Evolutionary conservation across 768 basidiomycete genomes (phyloP).

Genomic region (Cubamyces sp.): DNA sequence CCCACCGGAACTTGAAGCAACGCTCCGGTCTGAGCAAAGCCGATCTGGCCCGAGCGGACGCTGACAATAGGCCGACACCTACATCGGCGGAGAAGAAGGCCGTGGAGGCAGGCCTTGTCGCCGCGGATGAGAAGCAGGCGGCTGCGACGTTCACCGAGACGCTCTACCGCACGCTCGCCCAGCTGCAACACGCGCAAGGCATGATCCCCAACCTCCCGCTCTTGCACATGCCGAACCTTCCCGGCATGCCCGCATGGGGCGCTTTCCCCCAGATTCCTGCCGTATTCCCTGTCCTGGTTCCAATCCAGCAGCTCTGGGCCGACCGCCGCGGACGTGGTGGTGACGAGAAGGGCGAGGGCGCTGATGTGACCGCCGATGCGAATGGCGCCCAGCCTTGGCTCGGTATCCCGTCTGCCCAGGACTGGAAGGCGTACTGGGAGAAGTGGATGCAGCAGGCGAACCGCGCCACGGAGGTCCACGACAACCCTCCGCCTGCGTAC

Average conservation of each 20-base stretch:
- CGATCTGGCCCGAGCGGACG: neutral
- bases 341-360: slow-evolving; percentile 32
- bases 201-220: slow-evolving; percentile 48
- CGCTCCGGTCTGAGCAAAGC: slow-evolving; percentile 5
- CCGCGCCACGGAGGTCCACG: slow-evolving; percentile 49
- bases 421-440: slow-evolving; percentile 74
- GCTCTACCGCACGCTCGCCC: slow-evolving; percentile 74
- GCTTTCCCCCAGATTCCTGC: slow-evolving; percentile 69
- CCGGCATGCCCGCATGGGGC: slow-evolving; percentile 53
- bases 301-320: slow-evolving; percentile 66
- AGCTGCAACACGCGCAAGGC: slow-evolving; percentile 59
- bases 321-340: slow-evolving; percentile 43
- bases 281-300: slow-evolving; percentile 81
- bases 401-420: slow-evolving; percentile 45
- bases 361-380: slow-evolving; percentile 9
- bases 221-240: slow-evolving; percentile 42
- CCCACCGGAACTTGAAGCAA: slow-evolving; percentile 13
- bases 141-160: slow-evolving; percentile 63
- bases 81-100: slow-evolving; percentile 30
- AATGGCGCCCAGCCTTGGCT: slow-evolving; percentile 35
- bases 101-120: slow-evolving; percentile 27
- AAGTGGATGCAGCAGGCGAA: slow-evolving; percentile 66
- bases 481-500: slow-evolving; percentile 73
- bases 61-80: neutral
- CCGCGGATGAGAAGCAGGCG: slow-evolving; percentile 34